Percentiles rank a stretch among this genome's conserved stretches.
Evolutionary conservation across 129 eudicot species (phyloP).

Genomic region (Ambrosia trifida): DNA sequence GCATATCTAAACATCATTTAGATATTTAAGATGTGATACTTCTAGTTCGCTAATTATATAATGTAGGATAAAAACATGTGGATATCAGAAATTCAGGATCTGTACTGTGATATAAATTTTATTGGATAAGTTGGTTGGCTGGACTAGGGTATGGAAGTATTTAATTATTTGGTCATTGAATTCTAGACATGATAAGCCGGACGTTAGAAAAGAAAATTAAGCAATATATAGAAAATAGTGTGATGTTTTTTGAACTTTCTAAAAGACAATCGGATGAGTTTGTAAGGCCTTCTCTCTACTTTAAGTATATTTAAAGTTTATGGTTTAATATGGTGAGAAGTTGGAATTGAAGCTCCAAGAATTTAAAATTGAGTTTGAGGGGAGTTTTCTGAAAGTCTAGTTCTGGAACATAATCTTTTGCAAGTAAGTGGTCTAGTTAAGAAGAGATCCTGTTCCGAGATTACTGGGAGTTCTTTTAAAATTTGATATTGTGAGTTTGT

Average conservation of each 20-base stretch:
- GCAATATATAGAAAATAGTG: neutral
- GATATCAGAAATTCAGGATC: neutral
- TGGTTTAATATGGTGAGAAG: slow-evolving; percentile 10
- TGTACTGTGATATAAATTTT: slow-evolving; percentile 8
- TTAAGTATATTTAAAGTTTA: neutral
- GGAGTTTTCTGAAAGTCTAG: neutral
- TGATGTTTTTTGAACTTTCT: neutral
- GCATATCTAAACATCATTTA: slow-evolving; percentile 1
- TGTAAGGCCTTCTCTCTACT: neutral
- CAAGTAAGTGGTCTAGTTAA: slow-evolving; percentile 9
- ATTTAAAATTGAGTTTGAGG: neutral
- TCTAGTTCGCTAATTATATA: slow-evolving; percentile 6
- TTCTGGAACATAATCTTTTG: neutral
- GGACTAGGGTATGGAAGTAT: slow-evolving; percentile 11
- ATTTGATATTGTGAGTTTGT: neutral
- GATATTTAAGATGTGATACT: slow-evolving; percentile 7
- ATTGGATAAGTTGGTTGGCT: neutral
- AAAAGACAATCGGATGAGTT: slow-evolving; percentile 7
- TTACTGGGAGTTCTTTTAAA: neutral
- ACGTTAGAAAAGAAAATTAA: neutral
- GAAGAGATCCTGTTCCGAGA: slow-evolving; percentile 1
- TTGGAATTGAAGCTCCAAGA: slow-evolving; percentile 5
- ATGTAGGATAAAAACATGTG: neutral
- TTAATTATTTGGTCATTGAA: slow-evolving; percentile 6
- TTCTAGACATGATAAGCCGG: slow-evolving; percentile 5